Base-by-base conservation (phyloP, 2,329 filamentous ascomycete species). In the Metarhizium anisopliae region DNA sequence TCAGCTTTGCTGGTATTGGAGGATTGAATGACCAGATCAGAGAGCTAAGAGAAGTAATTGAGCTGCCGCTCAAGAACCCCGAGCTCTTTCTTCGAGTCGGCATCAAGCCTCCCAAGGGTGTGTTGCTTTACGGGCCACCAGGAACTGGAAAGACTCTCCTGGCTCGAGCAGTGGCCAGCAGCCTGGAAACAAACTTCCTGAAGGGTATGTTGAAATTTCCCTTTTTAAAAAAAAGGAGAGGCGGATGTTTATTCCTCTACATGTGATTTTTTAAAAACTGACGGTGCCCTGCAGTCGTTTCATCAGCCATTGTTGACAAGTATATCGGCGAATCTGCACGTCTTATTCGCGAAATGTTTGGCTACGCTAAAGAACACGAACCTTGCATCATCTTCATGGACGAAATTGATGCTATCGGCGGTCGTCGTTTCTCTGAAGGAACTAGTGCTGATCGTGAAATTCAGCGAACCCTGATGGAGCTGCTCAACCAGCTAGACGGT, bases 311-410 rank as follows among this genome's bases (percentile, higher is more conserved):
- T 67, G 94, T 99, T 60, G 95, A 99, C 80, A 99, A 99, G 74
- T 99, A 99, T 70, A 99, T 99, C 61, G 94, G 94, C 72, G 94
- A 99, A 76, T 99, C 94, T 11, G 94, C 94, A 42, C 87, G 95
- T 62, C 79, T 99, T 62, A 99, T 99, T 67, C 86, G 94, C 71
- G 94, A 99, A 74, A 99, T 99, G 95, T 99, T 99, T 68, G 95
- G 94, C 57, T 99, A 99, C 68, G 94, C 95, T 66, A 97, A 96
- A 75, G 95, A 99, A 72, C 94, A 99, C 72, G 94, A 99, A 74
- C 94, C 94, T 43, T 99, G 94, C 73, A 99, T 99, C 73, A 99
- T 99, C 75, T 99, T 99, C 82, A 99, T 99, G 94, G 95, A 99
- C 79, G 94, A 99, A 76, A 99, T 99, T 69, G 94, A 99, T 69